Percentiles rank a stretch among this genome's conserved stretches.
Conservation (phyloP, 495 filamentous ascomycete genomes). For the Aspergillus steynii region DNA sequence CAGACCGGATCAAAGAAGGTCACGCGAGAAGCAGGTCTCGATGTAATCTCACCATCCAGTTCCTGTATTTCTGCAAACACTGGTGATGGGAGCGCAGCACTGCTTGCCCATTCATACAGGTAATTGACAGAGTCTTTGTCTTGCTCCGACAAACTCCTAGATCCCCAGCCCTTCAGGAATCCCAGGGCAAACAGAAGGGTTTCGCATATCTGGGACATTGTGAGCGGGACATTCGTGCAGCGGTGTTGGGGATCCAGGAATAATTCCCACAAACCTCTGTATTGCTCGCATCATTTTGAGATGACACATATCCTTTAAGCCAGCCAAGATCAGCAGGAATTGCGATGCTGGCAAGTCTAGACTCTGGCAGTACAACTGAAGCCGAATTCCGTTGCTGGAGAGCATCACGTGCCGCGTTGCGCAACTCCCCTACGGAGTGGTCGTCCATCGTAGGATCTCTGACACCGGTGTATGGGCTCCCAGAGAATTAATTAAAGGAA, state of each 20-base stretch:
- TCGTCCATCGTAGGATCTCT: not conserved
- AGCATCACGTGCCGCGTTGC: conserved; percentile 29
- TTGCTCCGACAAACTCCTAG: conserved; percentile 16
- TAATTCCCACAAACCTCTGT: conserved; percentile 22
- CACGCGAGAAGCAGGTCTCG: not conserved
- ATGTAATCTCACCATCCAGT: conserved; percentile 21
- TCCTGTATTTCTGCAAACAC: conserved; percentile 34
- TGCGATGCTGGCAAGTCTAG: conserved; percentile 9
- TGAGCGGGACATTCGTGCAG: conserved; percentile 7
- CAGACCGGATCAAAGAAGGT: not conserved
- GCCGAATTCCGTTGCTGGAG: conserved; percentile 19
- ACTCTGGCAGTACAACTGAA: conserved; percentile 18
- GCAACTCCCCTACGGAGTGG: conserved; percentile 35
- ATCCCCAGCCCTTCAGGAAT: conserved; percentile 24
- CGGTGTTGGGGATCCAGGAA: not conserved
- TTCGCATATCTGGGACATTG: conserved; percentile 29
- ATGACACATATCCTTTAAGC: conserved; percentile 36
- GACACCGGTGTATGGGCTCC: no score
- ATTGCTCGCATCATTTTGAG: conserved; percentile 21
- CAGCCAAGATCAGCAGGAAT: conserved; percentile 19
- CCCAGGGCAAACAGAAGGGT: conserved; percentile 30
- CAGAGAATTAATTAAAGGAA: not conserved
- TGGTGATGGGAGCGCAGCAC: conserved; percentile 33
- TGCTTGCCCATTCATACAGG: conserved; percentile 39
- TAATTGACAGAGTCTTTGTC: conserved; percentile 31